Conservation (phyloP, 495 filamentous ascomycete genomes). For the Aspergillus taichungensis region DNA sequence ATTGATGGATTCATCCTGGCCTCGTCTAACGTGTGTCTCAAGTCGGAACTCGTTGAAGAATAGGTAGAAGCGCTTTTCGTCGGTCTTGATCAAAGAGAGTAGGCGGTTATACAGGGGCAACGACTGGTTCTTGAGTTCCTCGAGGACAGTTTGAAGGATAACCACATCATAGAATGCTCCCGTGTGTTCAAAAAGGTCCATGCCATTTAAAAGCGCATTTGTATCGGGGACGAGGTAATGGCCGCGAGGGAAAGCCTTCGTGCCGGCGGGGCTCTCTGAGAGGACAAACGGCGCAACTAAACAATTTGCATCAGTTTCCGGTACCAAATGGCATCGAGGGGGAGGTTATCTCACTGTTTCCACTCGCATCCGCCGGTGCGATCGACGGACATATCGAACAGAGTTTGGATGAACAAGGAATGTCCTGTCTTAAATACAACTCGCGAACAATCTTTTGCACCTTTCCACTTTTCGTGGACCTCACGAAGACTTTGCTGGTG, state of each 20-base stretch:
- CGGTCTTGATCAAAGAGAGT: slow-evolving; percentile 78
- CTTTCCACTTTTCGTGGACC: slow-evolving; percentile 89
- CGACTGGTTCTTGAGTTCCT: slow-evolving; percentile 90
- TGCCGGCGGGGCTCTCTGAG: slow-evolving; percentile 77
- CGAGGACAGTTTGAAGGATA: slow-evolving; percentile 88
- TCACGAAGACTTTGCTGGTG: slow-evolving; percentile 84
- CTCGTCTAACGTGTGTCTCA: slow-evolving; percentile 76
- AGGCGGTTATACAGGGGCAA: slow-evolving; percentile 91
- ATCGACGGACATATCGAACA: slow-evolving; percentile 62
- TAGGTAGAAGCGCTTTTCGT: slow-evolving; percentile 94
- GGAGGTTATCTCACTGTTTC: slow-evolving; percentile 49
- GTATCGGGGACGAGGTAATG: slow-evolving; percentile 96
- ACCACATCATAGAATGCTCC: slow-evolving; percentile 92
- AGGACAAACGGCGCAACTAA: slow-evolving; percentile 75
- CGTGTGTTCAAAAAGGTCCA: slow-evolving; percentile 91
- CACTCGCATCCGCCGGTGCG: slow-evolving; percentile 69
- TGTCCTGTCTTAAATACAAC: slow-evolving; percentile 90
- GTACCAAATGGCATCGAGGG: neutral
- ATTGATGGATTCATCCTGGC: slow-evolving; percentile 80
- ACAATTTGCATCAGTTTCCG: slow-evolving; percentile 19
- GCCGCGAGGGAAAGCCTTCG: slow-evolving; percentile 68
- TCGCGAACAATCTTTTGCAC: slow-evolving; percentile 98
- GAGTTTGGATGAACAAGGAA: slow-evolving; percentile 90
- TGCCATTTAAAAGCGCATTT: slow-evolving; percentile 88
- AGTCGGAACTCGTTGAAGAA: slow-evolving; percentile 98